Evolutionary conservation across 106 monocot genomes (phyloP).

Genomic region (Dendrobium officinale): DNA sequence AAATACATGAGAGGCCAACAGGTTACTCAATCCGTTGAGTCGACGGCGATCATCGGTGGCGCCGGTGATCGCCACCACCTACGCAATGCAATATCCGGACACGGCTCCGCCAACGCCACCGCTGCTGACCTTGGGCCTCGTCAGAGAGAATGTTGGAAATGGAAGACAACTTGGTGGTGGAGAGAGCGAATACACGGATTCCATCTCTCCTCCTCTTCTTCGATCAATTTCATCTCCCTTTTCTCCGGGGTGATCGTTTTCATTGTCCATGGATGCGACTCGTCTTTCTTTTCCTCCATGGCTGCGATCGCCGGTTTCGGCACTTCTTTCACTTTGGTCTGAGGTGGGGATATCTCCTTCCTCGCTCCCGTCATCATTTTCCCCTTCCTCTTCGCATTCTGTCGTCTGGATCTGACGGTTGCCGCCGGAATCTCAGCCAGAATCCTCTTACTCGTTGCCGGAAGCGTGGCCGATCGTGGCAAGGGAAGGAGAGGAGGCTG

Average conservation of each 20-base stretch:
- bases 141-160: conserved; percentile 5
- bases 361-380: not conserved
- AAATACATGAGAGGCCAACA: no score
- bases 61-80: not conserved
- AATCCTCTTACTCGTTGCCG: not conserved
- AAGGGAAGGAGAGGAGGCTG: conserved; percentile 6
- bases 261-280: not conserved
- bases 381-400: not conserved
- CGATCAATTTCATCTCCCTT: no score
- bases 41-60: not conserved
- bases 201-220: not conserved
- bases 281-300: not conserved
- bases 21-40: not conserved
- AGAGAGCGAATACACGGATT: not conserved
- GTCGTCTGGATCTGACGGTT: not conserved
- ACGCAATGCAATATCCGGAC: not conserved
- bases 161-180: conserved; percentile 7
- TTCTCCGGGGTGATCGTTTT: not conserved
- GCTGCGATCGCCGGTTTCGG: not conserved
- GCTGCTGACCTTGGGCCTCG: not conserved
- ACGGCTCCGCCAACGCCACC: not conserved
- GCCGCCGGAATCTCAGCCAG: not conserved
- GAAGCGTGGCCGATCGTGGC: conserved; percentile 6
- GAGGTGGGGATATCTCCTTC: not conserved
- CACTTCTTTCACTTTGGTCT: not conserved